Base-by-base conservation (phyloP, 768 basidiomycete species). In the Suillus luteus region DNA sequence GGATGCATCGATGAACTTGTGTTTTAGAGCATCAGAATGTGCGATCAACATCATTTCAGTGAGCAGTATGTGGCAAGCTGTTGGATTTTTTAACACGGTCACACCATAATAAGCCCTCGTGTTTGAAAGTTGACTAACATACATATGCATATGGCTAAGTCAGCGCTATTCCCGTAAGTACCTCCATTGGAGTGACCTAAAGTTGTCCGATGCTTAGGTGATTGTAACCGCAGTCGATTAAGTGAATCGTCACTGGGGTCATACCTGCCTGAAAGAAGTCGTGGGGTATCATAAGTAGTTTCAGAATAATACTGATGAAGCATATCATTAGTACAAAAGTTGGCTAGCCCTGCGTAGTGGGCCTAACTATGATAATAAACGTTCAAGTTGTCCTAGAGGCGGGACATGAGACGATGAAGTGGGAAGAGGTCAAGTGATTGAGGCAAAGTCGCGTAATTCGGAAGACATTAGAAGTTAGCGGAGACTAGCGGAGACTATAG, bases 381-480 rank as follows among this genome's bases (percentile, higher is more conserved):
- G 38, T 57, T 52, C 27, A 17, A 27, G 38, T 40, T 6, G 40
- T 10, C 38, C 22, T 38, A 38, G 38, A 17, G 37, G 38, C 4
- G 22, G 27, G 31, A 11, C 31, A 61, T 54, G 60, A 58, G 19
- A 55, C 24, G 19, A 40, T 58, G 55, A 35, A 59, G 51, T 58
- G 60, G 38, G 22, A 61, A 37, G 44, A 15, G 59, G 44, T 64
- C 60, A 61, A 62, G 51, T 63, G 62, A 62, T 64, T 31, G 61
- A n/a, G 24, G 22, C n/a, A 49, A 52, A 54, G 60, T 31, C 38
- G 64, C 48, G 31, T 58, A 58, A 60, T n/a, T n/a, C n/a, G n/a
- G 62, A 43, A 37, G 35, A 48, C 19, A 15, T 38, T 19, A 35
- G 33, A 35, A 35, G 33, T 35, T 35, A 40, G 48, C 58, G 17